phyloP scores from a whole-genome alignment of 1,284 basidiomycete genomes.

The Apiotrichum brassicae region DNA sequence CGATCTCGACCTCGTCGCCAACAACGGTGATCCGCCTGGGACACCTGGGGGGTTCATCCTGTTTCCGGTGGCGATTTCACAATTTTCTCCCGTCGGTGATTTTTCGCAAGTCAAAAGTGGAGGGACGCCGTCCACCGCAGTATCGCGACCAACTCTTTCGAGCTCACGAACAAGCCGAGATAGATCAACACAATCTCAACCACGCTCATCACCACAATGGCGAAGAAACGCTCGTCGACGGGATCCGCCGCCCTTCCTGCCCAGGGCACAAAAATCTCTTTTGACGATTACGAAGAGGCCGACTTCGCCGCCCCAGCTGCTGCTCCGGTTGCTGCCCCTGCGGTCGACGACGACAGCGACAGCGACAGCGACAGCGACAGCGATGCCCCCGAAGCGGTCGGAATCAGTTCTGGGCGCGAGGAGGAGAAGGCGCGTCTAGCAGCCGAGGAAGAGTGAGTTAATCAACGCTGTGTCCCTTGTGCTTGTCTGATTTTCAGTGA shows the following conservation, averaged over 20 bases:
- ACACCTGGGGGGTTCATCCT: no score
- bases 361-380: constrained; percentile 21
- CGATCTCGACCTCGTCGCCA: no score
- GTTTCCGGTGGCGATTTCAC: no score
- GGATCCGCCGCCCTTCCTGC: constrained; percentile 17
- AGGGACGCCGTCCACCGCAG: no score
- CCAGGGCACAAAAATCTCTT: constrained; percentile 29
- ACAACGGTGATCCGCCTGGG: no score
- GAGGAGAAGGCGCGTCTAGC: neutral
- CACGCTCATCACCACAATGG: no score
- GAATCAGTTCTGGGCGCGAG: constrained; percentile 10
- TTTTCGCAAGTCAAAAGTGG: no score
- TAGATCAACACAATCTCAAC: no score
- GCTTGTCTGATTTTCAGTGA: neutral
- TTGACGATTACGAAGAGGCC: constrained; percentile 20
- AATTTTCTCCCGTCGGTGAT: no score
- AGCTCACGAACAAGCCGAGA: no score
- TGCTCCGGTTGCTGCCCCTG: neutral
- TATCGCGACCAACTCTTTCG: no score
- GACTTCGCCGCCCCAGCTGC: neutral
- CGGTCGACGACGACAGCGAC: constrained; percentile 7
- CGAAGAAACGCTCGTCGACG: constrained; percentile 5
- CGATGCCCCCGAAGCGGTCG: constrained; percentile 39
- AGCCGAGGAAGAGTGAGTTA: constrained; percentile 19
- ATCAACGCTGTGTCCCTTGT: neutral